These are phyloP conservation scores for Alternaria conjuncta DNA, from an alignment of 2,329 filamentous ascomycete species.

Conservation along the genomic window DNA sequence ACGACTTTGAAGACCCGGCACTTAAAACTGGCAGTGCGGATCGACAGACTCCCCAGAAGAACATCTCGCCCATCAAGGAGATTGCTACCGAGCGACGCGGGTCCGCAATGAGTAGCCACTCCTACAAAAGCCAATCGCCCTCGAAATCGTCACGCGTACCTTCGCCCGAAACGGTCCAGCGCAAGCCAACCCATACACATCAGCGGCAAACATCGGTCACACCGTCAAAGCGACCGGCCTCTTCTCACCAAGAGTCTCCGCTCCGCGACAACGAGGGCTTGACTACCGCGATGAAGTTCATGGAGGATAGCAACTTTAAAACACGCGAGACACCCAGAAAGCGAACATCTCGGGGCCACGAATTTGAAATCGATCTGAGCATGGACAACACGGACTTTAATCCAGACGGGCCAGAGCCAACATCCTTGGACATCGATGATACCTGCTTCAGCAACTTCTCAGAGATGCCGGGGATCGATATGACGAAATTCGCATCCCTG, in stretches of 20 bases:
- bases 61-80: constrained; percentile 33
- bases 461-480: constrained; percentile 75
- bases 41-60: constrained; percentile 31
- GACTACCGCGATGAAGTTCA: constrained; percentile 45
- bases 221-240: constrained; percentile 27
- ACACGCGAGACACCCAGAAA: constrained; percentile 28
- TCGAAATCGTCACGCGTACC: constrained; percentile 33
- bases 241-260: constrained; percentile 26
- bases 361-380: constrained; percentile 28
- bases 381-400: constrained; percentile 43
- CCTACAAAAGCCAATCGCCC: constrained; percentile 37
- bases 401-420: constrained; percentile 38
- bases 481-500: constrained; percentile 81
- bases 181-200: constrained; percentile 18
- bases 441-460: constrained; percentile 88
- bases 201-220: constrained; percentile 21
- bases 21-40: constrained; percentile 2
- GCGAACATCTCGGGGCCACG: constrained; percentile 28
- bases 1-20: constrained; percentile 33
- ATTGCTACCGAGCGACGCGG: constrained; percentile 26
- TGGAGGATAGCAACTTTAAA: constrained; percentile 38
- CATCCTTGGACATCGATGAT: constrained; percentile 62
- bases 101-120: constrained; percentile 34
- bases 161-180: constrained; percentile 26
- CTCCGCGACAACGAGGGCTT: constrained; percentile 50